Conservation (phyloP, 495 filamentous ascomycete genomes). For the Penicillium nucicola region DNA sequence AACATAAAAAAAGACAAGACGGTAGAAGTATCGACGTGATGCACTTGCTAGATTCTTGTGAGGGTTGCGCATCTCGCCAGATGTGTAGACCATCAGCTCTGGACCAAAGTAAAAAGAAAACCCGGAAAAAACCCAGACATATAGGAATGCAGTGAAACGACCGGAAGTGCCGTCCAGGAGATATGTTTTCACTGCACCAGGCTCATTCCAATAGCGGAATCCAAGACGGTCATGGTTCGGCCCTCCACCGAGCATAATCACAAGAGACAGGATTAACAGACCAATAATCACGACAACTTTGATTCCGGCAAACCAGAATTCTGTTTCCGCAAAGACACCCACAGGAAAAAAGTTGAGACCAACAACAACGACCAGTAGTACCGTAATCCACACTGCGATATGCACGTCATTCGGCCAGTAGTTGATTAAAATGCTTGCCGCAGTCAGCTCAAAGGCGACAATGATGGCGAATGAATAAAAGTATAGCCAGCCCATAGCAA, state of each 20-base stretch:
- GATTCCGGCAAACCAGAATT: conserved; percentile 62
- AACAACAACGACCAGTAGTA: conserved; percentile 64
- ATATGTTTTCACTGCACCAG: too few relatives aligned
- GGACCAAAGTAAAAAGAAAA: too few relatives aligned
- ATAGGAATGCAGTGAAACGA: too few relatives aligned
- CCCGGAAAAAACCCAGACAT: too few relatives aligned
- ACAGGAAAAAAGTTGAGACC: conserved; percentile 60
- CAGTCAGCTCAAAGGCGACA: conserved; percentile 58
- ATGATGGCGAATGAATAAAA: conserved; percentile 58
- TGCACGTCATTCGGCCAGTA: conserved; percentile 51
- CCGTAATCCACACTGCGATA: conserved; percentile 59
- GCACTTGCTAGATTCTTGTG: too few relatives aligned
- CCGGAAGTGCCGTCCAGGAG: too few relatives aligned
- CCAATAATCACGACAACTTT: conserved; percentile 9
- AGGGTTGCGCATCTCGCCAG: too few relatives aligned
- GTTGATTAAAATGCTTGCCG: conserved; percentile 60
- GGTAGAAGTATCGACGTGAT: too few relatives aligned
- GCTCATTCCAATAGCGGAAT: too few relatives aligned
- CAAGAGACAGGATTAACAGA: conserved; percentile 50
- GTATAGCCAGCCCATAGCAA: conserved; percentile 53
- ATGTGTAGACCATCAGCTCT: too few relatives aligned
- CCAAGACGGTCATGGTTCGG: conserved; percentile 54
- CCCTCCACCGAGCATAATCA: conserved; percentile 57
- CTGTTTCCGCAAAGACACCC: conserved; percentile 68
- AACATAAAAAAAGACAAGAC: too few relatives aligned